A percentile compares a stretch with the other conserved stretches of the same genome.
Conservation (phyloP, 2,329 filamentous ascomycete genomes). For the Dactylellina haptotyla region DNA sequence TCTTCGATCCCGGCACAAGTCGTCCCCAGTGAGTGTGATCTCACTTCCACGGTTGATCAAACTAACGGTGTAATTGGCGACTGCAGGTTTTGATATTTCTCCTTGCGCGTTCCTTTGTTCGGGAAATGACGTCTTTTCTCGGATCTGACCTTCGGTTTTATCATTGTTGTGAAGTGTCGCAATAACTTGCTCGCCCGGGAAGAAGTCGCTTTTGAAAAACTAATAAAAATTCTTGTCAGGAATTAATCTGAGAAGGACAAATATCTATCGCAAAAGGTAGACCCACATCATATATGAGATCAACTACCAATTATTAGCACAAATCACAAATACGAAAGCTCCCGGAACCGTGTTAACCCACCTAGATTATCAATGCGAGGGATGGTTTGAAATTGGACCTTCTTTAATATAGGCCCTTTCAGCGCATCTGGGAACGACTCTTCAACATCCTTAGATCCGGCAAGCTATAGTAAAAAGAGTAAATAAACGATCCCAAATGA, state of each 20-base stretch:
- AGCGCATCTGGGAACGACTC: slow-evolving; percentile 89
- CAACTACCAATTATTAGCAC: slow-evolving; percentile 64
- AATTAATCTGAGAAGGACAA: not conserved
- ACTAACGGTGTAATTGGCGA: slow-evolving; percentile 82
- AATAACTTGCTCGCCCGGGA: slow-evolving; percentile 84
- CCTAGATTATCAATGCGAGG: slow-evolving; percentile 86
- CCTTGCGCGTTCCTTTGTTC: slow-evolving; percentile 63
- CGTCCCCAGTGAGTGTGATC: slow-evolving; percentile 66
- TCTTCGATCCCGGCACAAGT: slow-evolving; percentile 87
- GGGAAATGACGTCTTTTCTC: slow-evolving; percentile 83
- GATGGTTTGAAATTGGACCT: slow-evolving; percentile 88
- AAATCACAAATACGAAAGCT: not conserved
- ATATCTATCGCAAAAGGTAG: slow-evolving; percentile 45
- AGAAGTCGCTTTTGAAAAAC: slow-evolving; percentile 87
- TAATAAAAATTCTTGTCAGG: slow-evolving; percentile 20
- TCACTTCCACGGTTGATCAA: slow-evolving; percentile 77
- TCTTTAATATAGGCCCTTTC: slow-evolving; percentile 87
- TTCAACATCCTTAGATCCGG: slow-evolving; percentile 87
- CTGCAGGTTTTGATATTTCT: slow-evolving; percentile 68
- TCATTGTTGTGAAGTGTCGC: slow-evolving; percentile 76
- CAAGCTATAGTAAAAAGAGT: slow-evolving; percentile 67
- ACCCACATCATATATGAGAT: slow-evolving; percentile 71
- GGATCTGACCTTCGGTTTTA: slow-evolving; percentile 76
- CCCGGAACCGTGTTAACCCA: slow-evolving; percentile 60
- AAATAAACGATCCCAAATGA: slow-evolving; percentile 55